Evolutionary conservation across 2,329 filamentous ascomycete genomes (phyloP), one percentile per base, ranked within the genome.

Genomic region (Fusarium incarnatum): DNA sequence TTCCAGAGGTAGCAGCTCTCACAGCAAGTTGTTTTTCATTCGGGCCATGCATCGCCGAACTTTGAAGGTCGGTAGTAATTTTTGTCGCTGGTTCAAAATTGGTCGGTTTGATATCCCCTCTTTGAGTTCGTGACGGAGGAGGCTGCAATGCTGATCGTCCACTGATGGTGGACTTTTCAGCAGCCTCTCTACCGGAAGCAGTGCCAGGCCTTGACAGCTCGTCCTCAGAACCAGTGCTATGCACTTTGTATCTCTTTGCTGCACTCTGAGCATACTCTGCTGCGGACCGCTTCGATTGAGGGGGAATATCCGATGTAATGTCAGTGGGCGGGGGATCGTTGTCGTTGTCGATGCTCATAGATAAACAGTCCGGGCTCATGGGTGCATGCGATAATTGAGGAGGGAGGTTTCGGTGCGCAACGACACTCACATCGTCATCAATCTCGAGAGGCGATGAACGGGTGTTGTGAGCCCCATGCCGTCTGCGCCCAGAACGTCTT

Each of bases 21-120:
- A 80, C 27, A 4, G 11, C 16, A n/a, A 75, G 44, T 1, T 47
- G 48, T 4, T n/a, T 45, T 6, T 10, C 8, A 13, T 22, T 30
- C 20, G 46, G 37, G 22, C 15, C 25, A n/a, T 23, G 52, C 27
- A 47, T 32, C 12, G 34, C 3, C 20, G 28, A 25, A 15, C 15
- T 37, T 16, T 28, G 64, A 11, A 49, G 34, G 30, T 47, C 34
- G 25, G 18, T 11, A 5, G 49, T 25, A 12, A 56, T 23, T 13
- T 50, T 47, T 22, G 46, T 6, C 13, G 46, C 8, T 22, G 49
- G 27, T 20, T 27, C 27, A 32, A 76, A 76, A 12, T 46, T 27
- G 10, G 77, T 79, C 10, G 23, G 61, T 23, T 54, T 57, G 16
- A 80, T 78, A 41, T 80, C 78, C 30, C 73, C 76, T 50, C 77